Percentiles rank a stretch among this genome's conserved stretches.
These are phyloP conservation scores for Hyaloscypha bicolor DNA, from an alignment of 495 filamentous ascomycete genomes.

Conservation along the genomic window DNA sequence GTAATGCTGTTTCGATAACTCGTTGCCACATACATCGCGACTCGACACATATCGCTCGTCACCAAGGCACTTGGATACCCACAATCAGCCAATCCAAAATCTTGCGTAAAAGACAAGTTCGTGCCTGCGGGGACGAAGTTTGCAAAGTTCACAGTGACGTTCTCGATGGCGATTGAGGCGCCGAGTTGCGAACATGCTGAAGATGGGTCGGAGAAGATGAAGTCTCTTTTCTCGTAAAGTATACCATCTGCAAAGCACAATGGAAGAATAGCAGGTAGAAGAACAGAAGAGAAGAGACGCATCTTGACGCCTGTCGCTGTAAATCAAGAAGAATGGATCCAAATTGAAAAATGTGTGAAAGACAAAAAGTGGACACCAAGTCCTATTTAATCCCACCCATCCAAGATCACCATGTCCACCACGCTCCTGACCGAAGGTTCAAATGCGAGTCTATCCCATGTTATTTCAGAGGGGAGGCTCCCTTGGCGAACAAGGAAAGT, in stretches of 20 bases:
- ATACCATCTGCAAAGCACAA: neutral
- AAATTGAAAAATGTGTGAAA: neutral
- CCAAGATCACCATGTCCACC: neutral
- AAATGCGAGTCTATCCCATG: neutral
- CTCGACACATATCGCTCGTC: conserved; percentile 54
- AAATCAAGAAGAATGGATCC: neutral
- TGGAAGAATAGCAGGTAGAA: neutral
- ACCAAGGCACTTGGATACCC: conserved; percentile 43
- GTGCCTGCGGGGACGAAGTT: conserved; percentile 49
- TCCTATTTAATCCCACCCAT: neutral
- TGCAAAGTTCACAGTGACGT: conserved; percentile 29
- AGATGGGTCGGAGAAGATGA: conserved; percentile 7
- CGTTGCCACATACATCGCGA: conserved; percentile 57
- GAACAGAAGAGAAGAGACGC: neutral
- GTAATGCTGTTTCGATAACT: conserved; percentile 47
- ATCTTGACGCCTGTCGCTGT: neutral
- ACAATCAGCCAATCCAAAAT: conserved; percentile 47
- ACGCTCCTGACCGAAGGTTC: neutral
- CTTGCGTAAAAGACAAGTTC: conserved; percentile 47
- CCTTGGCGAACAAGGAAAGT: neutral
- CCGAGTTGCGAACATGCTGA: conserved; percentile 19
- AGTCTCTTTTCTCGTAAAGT: conserved; percentile 1
- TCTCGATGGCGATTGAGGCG: conserved; percentile 6
- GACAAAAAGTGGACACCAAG: neutral
- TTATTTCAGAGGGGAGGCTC: neutral